Evolutionary conservation across 805 yeast genomes (phyloP).

Genomic region (Ogataea siamensis): DNA sequence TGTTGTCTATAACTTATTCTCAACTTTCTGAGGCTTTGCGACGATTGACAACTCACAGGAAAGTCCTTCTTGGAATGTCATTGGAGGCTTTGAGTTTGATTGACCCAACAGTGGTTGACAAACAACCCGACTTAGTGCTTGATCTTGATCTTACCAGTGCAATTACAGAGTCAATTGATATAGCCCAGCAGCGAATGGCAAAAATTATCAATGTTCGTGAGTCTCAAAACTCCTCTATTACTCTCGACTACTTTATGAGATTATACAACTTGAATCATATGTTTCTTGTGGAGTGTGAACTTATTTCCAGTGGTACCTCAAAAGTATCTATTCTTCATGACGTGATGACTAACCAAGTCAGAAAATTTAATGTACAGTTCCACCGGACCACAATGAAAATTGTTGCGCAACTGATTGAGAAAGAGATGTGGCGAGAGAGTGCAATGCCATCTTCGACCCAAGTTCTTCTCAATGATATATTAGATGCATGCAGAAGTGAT

Average conservation of each 20-base stretch:
- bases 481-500: slow-evolving; percentile 39
- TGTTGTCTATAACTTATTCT: slow-evolving; percentile 61
- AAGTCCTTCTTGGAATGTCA: slow-evolving; percentile 69
- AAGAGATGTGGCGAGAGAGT: slow-evolving; percentile 79
- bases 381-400: slow-evolving; percentile 50
- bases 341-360: slow-evolving; percentile 63
- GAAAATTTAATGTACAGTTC: slow-evolving; percentile 52
- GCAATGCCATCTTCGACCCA: slow-evolving; percentile 52
- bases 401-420: slow-evolving; percentile 51
- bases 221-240: slow-evolving; percentile 59
- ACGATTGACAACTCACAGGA: slow-evolving; percentile 75
- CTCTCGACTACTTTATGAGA: slow-evolving; percentile 61
- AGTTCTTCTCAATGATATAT: slow-evolving; percentile 46
- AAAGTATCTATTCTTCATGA: slow-evolving; percentile 61
- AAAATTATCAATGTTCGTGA: slow-evolving; percentile 75
- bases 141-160: slow-evolving; percentile 65
- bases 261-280: slow-evolving; percentile 64
- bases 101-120: slow-evolving; percentile 28
- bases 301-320: slow-evolving; percentile 63
- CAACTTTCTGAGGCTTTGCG: slow-evolving; percentile 70
- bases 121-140: slow-evolving; percentile 43
- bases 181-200: slow-evolving; percentile 72
- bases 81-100: slow-evolving; percentile 41
- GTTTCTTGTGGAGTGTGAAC: slow-evolving; percentile 81
- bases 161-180: slow-evolving; percentile 64